Percentiles rank a stretch among this genome's conserved stretches.
phyloP scores from a whole-genome alignment of 2,329 filamentous ascomycete species.

The Penicillium sp. region DNA sequence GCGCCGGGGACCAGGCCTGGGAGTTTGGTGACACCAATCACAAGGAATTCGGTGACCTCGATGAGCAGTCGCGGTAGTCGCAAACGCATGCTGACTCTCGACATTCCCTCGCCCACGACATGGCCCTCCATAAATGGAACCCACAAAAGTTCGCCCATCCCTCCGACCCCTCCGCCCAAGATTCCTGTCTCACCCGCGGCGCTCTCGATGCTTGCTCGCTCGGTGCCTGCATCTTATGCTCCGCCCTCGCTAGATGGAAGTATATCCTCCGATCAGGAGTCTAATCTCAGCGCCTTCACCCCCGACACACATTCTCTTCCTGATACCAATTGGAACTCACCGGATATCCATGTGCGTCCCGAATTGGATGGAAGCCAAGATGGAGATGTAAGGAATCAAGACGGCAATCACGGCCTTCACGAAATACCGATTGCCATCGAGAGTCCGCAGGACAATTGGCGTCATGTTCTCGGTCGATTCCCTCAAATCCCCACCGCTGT shows the following conservation, averaged over 20 bases:
- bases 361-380: conserved; percentile 30
- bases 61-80: conserved; percentile 32
- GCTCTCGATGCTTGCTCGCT: conserved; percentile 64
- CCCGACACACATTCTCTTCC: conserved; percentile 61
- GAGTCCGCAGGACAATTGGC: conserved; percentile 55
- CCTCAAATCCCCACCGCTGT: conserved; percentile 34
- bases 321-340: conserved; percentile 57
- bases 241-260: conserved; percentile 88
- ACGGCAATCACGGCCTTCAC: conserved; percentile 25
- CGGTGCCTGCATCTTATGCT: conserved; percentile 68
- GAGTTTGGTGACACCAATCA: conserved; percentile 43
- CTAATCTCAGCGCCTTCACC: conserved; percentile 76
- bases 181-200: conserved; percentile 72
- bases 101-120: conserved; percentile 54
- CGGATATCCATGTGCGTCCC: conserved; percentile 32
- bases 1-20: conserved; percentile 48
- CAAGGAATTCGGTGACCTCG: conserved; percentile 35
- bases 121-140: conserved; percentile 55
- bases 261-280: conserved; percentile 80
- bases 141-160: conserved; percentile 45
- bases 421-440: conserved; percentile 38
- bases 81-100: conserved; percentile 53
- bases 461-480: conserved; percentile 39
- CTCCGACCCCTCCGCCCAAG: conserved; percentile 47
- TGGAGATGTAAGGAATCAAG: conserved; percentile 22